Base-by-base conservation (phyloP, 1,139 yeast genomes). In the Saccharomyces hybrid region DNA sequence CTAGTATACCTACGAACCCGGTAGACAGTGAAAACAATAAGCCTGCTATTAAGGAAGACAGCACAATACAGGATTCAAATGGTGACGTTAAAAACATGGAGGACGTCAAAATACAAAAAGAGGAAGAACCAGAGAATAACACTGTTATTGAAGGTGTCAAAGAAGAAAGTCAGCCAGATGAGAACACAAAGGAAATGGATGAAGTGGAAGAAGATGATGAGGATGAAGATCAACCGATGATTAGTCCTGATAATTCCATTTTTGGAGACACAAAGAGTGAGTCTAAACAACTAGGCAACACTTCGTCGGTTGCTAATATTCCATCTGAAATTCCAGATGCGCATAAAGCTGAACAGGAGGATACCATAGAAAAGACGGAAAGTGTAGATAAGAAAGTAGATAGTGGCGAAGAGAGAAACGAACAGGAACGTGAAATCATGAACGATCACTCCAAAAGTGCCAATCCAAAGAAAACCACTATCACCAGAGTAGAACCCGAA, bases 141-240 rank as follows among this genome's bases (percentile, higher is more conserved):
- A 25, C 25, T 5, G 16, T 32, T 31, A 25, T 6, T 47, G 34
- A 47, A 14, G 25, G 28, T 20, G 25, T 28, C 29, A 50, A 46
- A 27, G 47, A 51, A 13, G 51, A 51, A 46, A 31, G 16, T 16
- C 38, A 28, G 13, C 27, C 44, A 13, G n/a, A n/a, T 11, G 31
- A 48, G 26, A 49, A 34, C 32, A 23, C 13, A 23, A 52, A 49
- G 20, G 49, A 34, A 11, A 34, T 27, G 20, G 50, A n/a, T 26
- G 46, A 28, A 8, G 29, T 11, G 20, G 28, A 25, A n/a, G 23
- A 29, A 11, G 25, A 47, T 11, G 26, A 47, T 14, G 41, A 26
- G 13, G 50, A 51, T 4, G 52, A 47, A 4, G 53, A 51, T 26
- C 44, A 38, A 31, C 55, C 14, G 49, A 53, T 28, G 56, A 53